A percentile compares a stretch with the other conserved stretches of the same genome.
Evolutionary conservation across 2,329 filamentous ascomycete species (phyloP).

Genomic region (Talaromyces sp.): DNA sequence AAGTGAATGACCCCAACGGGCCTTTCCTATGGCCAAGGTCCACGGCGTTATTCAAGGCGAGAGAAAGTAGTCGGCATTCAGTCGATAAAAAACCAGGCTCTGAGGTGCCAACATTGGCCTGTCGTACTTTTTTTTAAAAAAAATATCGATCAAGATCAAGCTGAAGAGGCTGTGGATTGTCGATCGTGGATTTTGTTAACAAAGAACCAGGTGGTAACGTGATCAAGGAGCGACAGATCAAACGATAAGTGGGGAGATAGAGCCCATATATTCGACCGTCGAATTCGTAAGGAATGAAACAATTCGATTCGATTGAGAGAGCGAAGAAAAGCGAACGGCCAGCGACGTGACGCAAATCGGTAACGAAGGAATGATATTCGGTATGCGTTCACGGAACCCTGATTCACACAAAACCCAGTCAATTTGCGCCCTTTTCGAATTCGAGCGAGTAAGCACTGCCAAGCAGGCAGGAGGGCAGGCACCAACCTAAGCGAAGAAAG

Average conservation of each 20-base stretch:
- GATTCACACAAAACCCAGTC: neutral
- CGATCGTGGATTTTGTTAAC: neutral
- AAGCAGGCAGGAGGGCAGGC: neutral
- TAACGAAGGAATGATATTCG: neutral
- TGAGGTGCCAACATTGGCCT: neutral
- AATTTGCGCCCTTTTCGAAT: neutral
- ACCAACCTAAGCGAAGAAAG: neutral
- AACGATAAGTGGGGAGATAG: neutral
- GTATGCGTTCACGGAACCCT: neutral
- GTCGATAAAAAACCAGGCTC: neutral
- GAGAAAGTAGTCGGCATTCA: constrained; percentile 5
- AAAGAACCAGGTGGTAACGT: neutral
- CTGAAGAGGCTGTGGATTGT: neutral
- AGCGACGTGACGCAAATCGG: neutral
- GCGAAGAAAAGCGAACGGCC: neutral
- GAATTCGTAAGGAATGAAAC: neutral
- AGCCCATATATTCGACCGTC: neutral
- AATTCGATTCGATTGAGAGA: neutral
- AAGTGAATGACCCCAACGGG: constrained; percentile 6
- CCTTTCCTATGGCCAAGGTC: constrained; percentile 1
- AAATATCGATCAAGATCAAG: neutral
- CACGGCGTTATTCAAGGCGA: neutral
- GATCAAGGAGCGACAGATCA: neutral
- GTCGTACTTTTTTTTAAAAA: neutral
- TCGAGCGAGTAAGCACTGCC: no score